Evolutionary conservation across 768 basidiomycete genomes (phyloP), one percentile per base, ranked within the genome.

Genomic region (Rubroboletus pulcherrimus): DNA sequence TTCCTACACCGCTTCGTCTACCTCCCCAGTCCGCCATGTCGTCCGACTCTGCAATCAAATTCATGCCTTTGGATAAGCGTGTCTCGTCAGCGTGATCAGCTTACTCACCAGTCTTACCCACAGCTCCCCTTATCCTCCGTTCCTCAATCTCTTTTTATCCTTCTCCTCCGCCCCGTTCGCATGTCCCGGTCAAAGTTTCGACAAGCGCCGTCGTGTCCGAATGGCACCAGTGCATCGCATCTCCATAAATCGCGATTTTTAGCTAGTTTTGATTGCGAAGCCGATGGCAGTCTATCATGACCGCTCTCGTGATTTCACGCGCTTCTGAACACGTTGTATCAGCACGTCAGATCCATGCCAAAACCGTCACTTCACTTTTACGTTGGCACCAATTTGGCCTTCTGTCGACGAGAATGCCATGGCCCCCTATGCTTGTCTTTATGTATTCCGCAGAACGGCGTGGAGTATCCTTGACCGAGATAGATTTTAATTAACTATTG

Each of bases 281-380:
- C 61, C 59, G 56, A 66, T 66, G 62, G 55, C 58, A 68, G 67
- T 70, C 66, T 69, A 69, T 69, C 67, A 70, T 61, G 40, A 61
- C 67, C 61, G 59, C 53, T 68, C 53, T 65, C 59, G 64, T 66
- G 64, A 71, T 68, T 65, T 72, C 69, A 69, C 69, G 66, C 63
- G 64, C 71, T 70, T 69, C 67, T 55, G 7, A 65, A 71, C 69
- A 70, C 69, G 69, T 71, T 72, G 71, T 44, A 67, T 58, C 69
- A 62, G 69, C 69, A 62, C 66, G 65, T 65, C 71, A 71, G 67
- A 69, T 64, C 61, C 68, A 60, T 70, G 69, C 64, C 19, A 58
- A 62, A 37, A 44, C 55, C 58, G 57, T 66, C 69, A 58, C 62
- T 67, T 66, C 65, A 58, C 63, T 60, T 61, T 70, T 72, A 70